A percentile compares a stretch with the other conserved stretches of the same genome.
Conservation (phyloP, 768 basidiomycete species). For the Suillus subluteus region DNA sequence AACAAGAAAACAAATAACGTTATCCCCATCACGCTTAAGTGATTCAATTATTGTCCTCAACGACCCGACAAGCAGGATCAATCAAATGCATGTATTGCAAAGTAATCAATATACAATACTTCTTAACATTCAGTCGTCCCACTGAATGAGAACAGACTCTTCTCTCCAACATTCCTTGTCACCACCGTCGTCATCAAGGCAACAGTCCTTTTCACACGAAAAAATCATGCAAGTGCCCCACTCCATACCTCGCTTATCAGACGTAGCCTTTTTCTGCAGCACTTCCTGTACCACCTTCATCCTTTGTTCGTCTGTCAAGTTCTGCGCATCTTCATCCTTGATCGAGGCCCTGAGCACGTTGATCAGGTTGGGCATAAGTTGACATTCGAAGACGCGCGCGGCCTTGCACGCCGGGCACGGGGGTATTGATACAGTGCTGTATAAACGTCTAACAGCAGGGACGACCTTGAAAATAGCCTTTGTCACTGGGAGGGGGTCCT, state of each 20-base stretch:
- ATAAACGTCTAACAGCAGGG: constrained; percentile 49
- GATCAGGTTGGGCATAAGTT: constrained; percentile 94
- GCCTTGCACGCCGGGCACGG: constrained; percentile 69
- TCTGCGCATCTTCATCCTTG: constrained; percentile 30
- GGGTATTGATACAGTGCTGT: constrained; percentile 57
- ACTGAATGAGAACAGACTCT: constrained; percentile 75
- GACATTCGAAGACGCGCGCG: constrained; percentile 84
- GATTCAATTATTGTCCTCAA: constrained; percentile 8
- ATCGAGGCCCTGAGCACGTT: constrained; percentile 57
- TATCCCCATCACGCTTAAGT: constrained; percentile 10
- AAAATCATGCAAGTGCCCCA: constrained; percentile 95
- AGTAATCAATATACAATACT: constrained; percentile 5
- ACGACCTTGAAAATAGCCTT: constrained; percentile 63
- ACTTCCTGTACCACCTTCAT: constrained; percentile 59
- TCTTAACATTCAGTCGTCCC: constrained; percentile 55
- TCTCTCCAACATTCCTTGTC: constrained; percentile 64
- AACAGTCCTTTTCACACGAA: constrained; percentile 84
- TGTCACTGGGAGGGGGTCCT: constrained; percentile 54
- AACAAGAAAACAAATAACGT: constrained; percentile 30
- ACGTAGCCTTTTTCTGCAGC: constrained; percentile 49
- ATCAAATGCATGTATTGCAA: not conserved
- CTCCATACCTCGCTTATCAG: constrained; percentile 74
- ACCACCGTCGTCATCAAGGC: constrained; percentile 44
- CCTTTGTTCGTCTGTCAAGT: constrained; percentile 69
- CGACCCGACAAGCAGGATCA: constrained; percentile 1